Base-by-base conservation (phyloP, 176 grass and related monocot species). In the Triticum monococcum region DNA sequence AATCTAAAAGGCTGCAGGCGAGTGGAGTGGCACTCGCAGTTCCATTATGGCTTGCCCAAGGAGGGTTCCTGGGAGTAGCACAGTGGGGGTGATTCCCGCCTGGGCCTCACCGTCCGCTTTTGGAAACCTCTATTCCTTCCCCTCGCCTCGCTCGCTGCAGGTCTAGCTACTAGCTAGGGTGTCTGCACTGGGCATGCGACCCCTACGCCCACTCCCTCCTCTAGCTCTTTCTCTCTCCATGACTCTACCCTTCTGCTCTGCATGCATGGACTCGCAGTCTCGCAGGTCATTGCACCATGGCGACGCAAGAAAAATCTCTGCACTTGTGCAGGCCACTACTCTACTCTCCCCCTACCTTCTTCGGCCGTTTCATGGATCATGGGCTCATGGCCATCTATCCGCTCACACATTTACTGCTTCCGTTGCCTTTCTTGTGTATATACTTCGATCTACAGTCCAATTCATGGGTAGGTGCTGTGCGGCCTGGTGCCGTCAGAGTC, bases 41-140 rank as follows among this genome's bases (percentile, higher is more conserved):
- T 91, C 85, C 88, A 90, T 87, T 82, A 88, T 84, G 76, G 61
- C 85, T 81, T 93, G 59, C 86, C 90, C 62, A 64, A 88, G 86
- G 84, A 81, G 86, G 75, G 60, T 82, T 86, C 83, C 95, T 95
- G 95, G 70, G 48, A 85, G 75, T 24, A 25, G 66, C 52, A 62
- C 86, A 94, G 88, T 35, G 83, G 75, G 84, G 83, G 81, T 9
- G 84, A 85, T 75, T 84, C 81, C 87, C 59, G 85, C 95, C 86
- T 80, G 43, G 91, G 72, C 86, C 89, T 95, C 86, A 12, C 91
- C 87, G 77, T 88, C 72, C 79, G 64, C 45, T 89, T 91, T 91
- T 82, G 91, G 94, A 96, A 94, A 96, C 85, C 87, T 91, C 86
- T 88, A 87, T 90, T 87, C 86, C 82, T 87, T 91, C 65, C 28